Base-by-base conservation (phyloP, 148 eudicot genomes). In the Camellia japonica region DNA sequence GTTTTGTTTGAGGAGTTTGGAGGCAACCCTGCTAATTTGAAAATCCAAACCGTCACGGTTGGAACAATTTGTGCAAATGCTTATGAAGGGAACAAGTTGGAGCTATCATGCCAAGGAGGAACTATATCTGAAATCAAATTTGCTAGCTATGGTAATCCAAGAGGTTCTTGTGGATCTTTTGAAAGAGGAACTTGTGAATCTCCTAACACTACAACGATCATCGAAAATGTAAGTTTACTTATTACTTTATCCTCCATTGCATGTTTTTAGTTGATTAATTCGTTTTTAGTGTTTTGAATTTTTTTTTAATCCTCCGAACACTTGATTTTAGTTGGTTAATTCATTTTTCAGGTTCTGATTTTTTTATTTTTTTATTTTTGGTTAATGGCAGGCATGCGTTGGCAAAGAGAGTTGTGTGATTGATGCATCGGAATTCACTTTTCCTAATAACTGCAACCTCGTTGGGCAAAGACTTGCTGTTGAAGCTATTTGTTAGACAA, bases 1-100 rank as follows among this genome's bases (percentile, higher is more conserved):
- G 79, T 83, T n/a, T 54, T 87, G 64, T 87, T 87, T 68, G 87
- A 87, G 68, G 90, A 87, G 71, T 54, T 83, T 19, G 90, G 90
- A 7, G 88, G 86, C 4, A 73, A 85, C 74, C 90, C 86, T 30
- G 69, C 67, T 0, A 30, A 19, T 10, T 80, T 80, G 8, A 64
- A 41, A 4, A 43, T 78, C 23, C 77, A 81, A 8, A 83, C 90
- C 0, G 80, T 85, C 2, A 20, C 79, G 0, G 69, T 79, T 42
- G 77, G 52, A 19, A 77, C 23, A 47, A 78, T 16, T 10, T 79
- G 79, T 65, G 86, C 70, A 19, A 51, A 77, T 64, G 82, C 84
- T 5, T 72, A 79, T 54, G 82, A 81, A 82, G 86, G 87, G 5
- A 68, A 44, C 52, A 81, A 46, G 38, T 44, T 83, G 62, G 77